Base-by-base conservation (phyloP, 192 early-diverging fungal genomes). In the Jimgerdemannia lactiflua region DNA sequence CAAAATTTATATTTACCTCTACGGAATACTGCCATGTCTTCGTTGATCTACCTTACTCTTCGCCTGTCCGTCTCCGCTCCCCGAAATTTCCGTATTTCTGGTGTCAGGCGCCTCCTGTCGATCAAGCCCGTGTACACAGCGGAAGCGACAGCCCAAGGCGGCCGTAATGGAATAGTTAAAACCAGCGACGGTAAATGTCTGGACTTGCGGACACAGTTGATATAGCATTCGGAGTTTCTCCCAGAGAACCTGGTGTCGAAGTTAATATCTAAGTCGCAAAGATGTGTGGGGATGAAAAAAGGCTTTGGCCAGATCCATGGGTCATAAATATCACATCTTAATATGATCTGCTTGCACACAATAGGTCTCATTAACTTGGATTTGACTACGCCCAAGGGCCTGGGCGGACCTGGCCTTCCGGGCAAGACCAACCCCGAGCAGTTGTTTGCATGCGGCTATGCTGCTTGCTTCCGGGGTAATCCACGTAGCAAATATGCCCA, bases 361-460 rank as follows among this genome's bases (percentile, higher is more conserved):
- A 29, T 29, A 65, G 82, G 77, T 10, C 77, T 83, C 2, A 67
- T 87, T 39, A 70, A 84, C 41, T 82, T 84, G 69, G 70, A 74
- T 18, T 81, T 87, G 17, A 80, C 84, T 42, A 77, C 85, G 29
- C 86, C 84, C 76, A 87, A 87, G 80, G 71, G 70, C 39, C 84
- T 84, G 14, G 86, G 84, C 54, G 86, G 84, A 9, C 75, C 84
- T 4, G 86, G 84, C 59, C 78, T 76, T 44, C 69, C 82, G 10
- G 82, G 84, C 70, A 83, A 85, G 86, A 84, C 82, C 65, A 85
- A 85, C 76, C 84, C 84, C 29, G 85, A 87, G 72, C 86, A 87
- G 80, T 77, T 87, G 76, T 87, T 87, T 72, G 86, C 86, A 17
- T 81, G 84, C 11, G 84, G 84, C 69, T 85, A 87, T 59, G 69